Conservation (phyloP, 768 basidiomycete species). For the Podaxis sp. region DNA sequence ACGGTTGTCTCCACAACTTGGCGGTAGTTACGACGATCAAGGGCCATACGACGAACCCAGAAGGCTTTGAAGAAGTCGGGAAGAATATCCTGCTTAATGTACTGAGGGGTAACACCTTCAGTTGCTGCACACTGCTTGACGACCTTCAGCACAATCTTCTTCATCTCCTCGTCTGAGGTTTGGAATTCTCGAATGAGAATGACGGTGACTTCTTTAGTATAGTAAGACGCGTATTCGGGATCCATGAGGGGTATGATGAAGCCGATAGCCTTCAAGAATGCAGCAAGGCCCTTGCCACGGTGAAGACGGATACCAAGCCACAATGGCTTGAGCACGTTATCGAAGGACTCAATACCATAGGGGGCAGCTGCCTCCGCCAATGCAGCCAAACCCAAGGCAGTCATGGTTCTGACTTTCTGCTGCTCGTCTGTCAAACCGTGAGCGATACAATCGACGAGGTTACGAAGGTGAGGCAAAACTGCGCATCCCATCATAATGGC, state of each 20-base stretch:
- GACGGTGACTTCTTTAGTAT: slow-evolving; percentile 96
- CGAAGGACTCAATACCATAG: slow-evolving; percentile 99
- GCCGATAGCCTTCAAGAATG: slow-evolving; percentile 96
- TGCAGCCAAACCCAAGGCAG: slow-evolving; percentile 86
- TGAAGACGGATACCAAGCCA: slow-evolving; percentile 95
- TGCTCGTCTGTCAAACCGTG: slow-evolving; percentile 92
- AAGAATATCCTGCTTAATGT: slow-evolving; percentile 96
- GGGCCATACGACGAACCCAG: slow-evolving; percentile 98
- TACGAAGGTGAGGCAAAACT: slow-evolving; percentile 93
- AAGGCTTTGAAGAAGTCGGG: slow-evolving; percentile 99
- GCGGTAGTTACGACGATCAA: slow-evolving; percentile 92
- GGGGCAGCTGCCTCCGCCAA: slow-evolving; percentile 97
- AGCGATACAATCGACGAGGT: slow-evolving; percentile 94
- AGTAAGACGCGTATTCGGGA: slow-evolving; percentile 98
- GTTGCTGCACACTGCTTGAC: slow-evolving; percentile 99
- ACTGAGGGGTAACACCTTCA: slow-evolving; percentile 93
- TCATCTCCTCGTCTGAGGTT: slow-evolving; percentile 99
- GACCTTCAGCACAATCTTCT: slow-evolving; percentile 99
- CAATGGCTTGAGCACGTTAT: slow-evolving; percentile 91
- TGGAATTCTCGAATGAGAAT: slow-evolving; percentile 98
- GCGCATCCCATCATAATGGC: slow-evolving; percentile 99
- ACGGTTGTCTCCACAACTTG: slow-evolving; percentile 99
- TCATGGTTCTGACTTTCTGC: slow-evolving; percentile 96
- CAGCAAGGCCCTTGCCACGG: slow-evolving; percentile 92
- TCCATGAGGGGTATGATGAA: slow-evolving; percentile 99